A percentile compares a stretch with the other conserved stretches of the same genome.
Evolutionary conservation across 1,284 basidiomycete species (phyloP).

Genomic region (Ganoderma meredithae): DNA sequence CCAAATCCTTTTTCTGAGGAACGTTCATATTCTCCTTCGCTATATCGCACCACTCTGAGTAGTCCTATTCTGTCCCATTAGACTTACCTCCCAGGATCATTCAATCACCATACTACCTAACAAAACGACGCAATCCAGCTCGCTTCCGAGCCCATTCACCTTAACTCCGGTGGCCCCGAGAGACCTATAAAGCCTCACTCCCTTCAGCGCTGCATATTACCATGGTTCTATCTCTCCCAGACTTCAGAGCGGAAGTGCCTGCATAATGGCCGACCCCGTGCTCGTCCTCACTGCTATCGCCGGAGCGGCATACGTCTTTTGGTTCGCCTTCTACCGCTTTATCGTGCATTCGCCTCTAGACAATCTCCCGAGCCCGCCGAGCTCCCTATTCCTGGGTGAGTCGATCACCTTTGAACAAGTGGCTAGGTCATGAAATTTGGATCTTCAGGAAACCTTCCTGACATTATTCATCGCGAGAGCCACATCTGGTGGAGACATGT

Average conservation of each 20-base stretch:
- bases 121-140: background rate
- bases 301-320: background rate
- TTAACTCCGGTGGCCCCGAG: background rate
- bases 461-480: background rate
- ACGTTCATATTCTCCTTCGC: background rate
- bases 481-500: conserved; percentile 1
- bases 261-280: background rate
- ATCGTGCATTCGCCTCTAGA: background rate
- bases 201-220: background rate
- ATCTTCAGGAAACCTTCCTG: background rate
- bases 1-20: background rate
- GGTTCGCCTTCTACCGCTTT: background rate
- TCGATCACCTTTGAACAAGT: background rate
- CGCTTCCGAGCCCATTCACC: background rate
- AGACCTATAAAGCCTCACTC: background rate
- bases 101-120: background rate
- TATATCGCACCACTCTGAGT: background rate
- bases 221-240: background rate
- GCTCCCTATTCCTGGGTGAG: background rate
- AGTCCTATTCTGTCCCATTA: background rate
- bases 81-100: background rate
- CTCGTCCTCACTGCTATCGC: background rate
- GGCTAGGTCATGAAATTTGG: background rate
- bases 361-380: background rate
- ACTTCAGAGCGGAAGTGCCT: background rate